These are phyloP conservation scores for Galeopsis tetrahit DNA, from an alignment of 257 asterid species.

Conservation along the genomic window DNA sequence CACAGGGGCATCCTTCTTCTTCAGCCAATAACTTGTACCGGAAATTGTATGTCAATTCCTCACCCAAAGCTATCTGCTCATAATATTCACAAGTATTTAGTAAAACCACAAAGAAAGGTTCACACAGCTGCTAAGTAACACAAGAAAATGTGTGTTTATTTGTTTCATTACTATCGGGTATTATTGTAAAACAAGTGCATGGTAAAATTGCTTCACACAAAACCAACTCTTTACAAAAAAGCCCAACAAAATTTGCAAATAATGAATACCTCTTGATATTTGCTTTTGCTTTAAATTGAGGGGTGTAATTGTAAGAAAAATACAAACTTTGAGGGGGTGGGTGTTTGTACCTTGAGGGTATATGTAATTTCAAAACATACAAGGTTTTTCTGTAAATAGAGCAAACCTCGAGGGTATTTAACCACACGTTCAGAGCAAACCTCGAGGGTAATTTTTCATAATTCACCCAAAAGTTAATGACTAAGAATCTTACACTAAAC, in stretches of 20 bases:
- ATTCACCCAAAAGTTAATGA: not conserved
- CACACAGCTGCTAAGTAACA: not conserved
- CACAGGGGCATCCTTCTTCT: conserved; percentile 80
- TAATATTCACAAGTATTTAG: conserved; percentile 13
- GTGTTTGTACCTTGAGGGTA: not conserved
- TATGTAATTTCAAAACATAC: not conserved
- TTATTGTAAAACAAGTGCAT: too few relatives aligned
- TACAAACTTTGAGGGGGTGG: not conserved
- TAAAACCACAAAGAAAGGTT: not conserved
- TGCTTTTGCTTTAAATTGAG: not conserved
- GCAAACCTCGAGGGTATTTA: not conserved
- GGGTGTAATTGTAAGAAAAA: not conserved
- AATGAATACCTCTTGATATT: not conserved
- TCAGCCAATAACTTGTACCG: conserved; percentile 69
- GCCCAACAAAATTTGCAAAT: not conserved
- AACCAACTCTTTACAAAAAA: not conserved
- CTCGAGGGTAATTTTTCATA: not conserved
- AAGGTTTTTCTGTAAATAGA: not conserved
- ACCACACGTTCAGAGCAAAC: too few relatives aligned
- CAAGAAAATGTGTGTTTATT: too few relatives aligned
- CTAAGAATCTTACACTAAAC: not conserved
- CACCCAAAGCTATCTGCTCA: conserved; percentile 84
- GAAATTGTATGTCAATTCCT: conserved; percentile 81
- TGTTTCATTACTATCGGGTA: too few relatives aligned
- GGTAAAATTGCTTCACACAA: too few relatives aligned